A percentile compares a stretch with the other conserved stretches of the same genome.
Conservation (phyloP, 2,329 filamentous ascomycete species). For the Bisporella sp. region DNA sequence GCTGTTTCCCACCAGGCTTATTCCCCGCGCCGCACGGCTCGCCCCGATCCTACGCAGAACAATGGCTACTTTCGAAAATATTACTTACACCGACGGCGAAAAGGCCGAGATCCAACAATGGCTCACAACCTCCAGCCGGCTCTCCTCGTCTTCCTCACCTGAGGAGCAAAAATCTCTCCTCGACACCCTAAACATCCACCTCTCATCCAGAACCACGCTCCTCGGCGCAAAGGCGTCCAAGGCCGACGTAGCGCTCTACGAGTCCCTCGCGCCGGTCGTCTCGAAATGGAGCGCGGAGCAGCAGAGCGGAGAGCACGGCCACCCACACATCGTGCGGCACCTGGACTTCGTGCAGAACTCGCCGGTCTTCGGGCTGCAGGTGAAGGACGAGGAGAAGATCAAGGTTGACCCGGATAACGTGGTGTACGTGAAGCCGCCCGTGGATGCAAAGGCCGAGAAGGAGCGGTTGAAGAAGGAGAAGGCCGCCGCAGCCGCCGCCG, state of each 20-base stretch:
- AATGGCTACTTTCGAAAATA: slow-evolving; percentile 60
- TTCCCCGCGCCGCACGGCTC: slow-evolving; percentile 21
- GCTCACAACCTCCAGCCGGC: slow-evolving; percentile 69
- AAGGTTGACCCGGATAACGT: slow-evolving; percentile 72
- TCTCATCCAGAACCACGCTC: slow-evolving; percentile 81
- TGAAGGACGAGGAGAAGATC: slow-evolving; percentile 70
- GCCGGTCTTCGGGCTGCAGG: slow-evolving; percentile 61
- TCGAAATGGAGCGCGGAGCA: slow-evolving; percentile 77
- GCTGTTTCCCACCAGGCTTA: slow-evolving; percentile 23
- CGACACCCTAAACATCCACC: slow-evolving; percentile 75
- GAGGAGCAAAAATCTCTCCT: slow-evolving; percentile 57
- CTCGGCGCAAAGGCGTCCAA: slow-evolving; percentile 85
- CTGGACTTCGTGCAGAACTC: slow-evolving; percentile 95
- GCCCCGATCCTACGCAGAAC: slow-evolving; percentile 41
- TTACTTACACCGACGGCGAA: slow-evolving; percentile 70
- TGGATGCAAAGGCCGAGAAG: slow-evolving; percentile 92
- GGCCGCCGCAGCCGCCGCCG: slow-evolving; percentile 55
- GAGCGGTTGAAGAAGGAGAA: slow-evolving; percentile 96
- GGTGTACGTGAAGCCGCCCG: slow-evolving; percentile 78
- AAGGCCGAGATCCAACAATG: slow-evolving; percentile 85
- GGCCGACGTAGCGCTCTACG: slow-evolving; percentile 79
- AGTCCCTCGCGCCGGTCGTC: slow-evolving; percentile 68
- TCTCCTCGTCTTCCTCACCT: slow-evolving; percentile 48
- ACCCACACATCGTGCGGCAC: slow-evolving; percentile 85
- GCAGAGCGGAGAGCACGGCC: slow-evolving; percentile 81